Evolutionary conservation across 495 filamentous ascomycete species (phyloP).

Genomic region (Hypoxylon rickii): DNA sequence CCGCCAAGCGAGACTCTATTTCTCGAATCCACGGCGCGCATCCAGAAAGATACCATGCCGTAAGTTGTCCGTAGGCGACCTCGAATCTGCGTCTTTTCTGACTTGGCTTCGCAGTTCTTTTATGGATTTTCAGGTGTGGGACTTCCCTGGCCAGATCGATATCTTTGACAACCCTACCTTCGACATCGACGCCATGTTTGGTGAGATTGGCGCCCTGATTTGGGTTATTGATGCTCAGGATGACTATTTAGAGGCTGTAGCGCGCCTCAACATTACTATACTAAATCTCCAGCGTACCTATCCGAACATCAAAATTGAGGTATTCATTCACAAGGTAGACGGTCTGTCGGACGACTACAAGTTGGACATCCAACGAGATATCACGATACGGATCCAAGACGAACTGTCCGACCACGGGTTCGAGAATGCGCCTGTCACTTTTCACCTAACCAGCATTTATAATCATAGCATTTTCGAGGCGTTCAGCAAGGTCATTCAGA

Average conservation of each 20-base stretch:
- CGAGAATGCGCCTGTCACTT: constrained; percentile 88
- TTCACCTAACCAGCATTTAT: constrained; percentile 95
- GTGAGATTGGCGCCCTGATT: constrained; percentile 88
- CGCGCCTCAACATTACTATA: constrained; percentile 83
- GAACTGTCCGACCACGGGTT: constrained; percentile 90
- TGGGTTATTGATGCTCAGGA: constrained; percentile 99
- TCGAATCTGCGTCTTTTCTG: not conserved
- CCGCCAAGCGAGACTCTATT: constrained; percentile 93
- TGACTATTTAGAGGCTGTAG: constrained; percentile 89
- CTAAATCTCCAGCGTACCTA: constrained; percentile 83
- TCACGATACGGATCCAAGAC: constrained; percentile 95
- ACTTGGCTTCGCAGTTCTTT: constrained; percentile 68
- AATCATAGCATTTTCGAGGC: constrained; percentile 98
- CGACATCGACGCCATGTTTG: constrained; percentile 91
- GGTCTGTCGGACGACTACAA: constrained; percentile 94
- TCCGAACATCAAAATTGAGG: constrained; percentile 90
- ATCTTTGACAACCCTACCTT: constrained; percentile 78
- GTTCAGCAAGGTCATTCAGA: constrained; percentile 96
- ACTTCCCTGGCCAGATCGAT: constrained; percentile 92
- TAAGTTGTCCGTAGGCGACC: constrained; percentile 41
- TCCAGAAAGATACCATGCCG: constrained; percentile 93
- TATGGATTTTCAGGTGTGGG: constrained; percentile 98
- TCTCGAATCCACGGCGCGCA: constrained; percentile 87
- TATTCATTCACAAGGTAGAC: constrained; percentile 98
- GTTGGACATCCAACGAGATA: constrained; percentile 89